Percentiles rank a stretch among this genome's conserved stretches.
These are phyloP conservation scores for Glycine latifolia DNA, from an alignment of 306 rosid species.

Conservation along the genomic window DNA sequence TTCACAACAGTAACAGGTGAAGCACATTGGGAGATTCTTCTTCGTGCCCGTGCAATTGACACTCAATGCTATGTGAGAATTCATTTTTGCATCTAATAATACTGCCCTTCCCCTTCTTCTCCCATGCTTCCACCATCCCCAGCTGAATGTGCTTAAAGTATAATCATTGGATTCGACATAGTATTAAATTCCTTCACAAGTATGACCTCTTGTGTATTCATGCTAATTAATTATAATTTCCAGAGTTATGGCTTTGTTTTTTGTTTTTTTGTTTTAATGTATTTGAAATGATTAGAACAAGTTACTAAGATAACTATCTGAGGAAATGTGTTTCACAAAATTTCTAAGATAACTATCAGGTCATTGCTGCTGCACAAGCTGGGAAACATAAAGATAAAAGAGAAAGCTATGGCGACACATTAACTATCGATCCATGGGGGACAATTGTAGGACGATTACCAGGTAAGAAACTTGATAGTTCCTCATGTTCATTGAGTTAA, in stretches of 20 bases:
- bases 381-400: slow-evolving; percentile 81
- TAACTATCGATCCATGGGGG: slow-evolving; percentile 97
- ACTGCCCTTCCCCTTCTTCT: slow-evolving; percentile 7
- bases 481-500: slow-evolving; percentile 11
- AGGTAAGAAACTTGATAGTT: slow-evolving; percentile 60
- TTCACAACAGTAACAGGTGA: slow-evolving; percentile 88
- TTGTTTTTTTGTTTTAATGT: slow-evolving; percentile 14
- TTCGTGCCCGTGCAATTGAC: slow-evolving; percentile 96
- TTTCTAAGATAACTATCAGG: slow-evolving; percentile 53
- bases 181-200: neutral
- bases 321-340: slow-evolving; percentile 27
- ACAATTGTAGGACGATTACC: slow-evolving; percentile 77
- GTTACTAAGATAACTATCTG: neutral
- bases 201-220: neutral
- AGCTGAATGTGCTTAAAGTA: slow-evolving; percentile 7
- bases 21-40: slow-evolving; percentile 99
- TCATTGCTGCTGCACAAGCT: slow-evolving; percentile 95
- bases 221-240: slow-evolving; percentile 28
- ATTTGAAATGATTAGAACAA: slow-evolving; percentile 21
- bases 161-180: neutral
- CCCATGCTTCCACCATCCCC: slow-evolving; percentile 3
- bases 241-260: neutral
- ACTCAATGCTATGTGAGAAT: slow-evolving; percentile 85
- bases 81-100: slow-evolving; percentile 37
- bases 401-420: slow-evolving; percentile 89